Evolutionary conservation across 495 filamentous ascomycete genomes (phyloP).

Genomic region (Beverwykella pulmonaria): DNA sequence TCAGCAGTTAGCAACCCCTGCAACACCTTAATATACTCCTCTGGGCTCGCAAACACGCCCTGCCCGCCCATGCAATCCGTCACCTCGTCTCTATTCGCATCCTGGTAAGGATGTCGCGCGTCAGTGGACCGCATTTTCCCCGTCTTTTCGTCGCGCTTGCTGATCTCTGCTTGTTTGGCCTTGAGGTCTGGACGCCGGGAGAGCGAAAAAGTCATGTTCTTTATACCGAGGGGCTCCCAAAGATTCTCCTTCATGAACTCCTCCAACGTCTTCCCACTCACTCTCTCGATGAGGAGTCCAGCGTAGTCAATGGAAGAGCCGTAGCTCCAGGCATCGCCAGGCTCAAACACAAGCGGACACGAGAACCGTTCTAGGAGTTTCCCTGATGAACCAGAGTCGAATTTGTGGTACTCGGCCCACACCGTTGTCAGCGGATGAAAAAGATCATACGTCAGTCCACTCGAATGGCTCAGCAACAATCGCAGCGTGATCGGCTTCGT

Average conservation of each 20-base stretch:
- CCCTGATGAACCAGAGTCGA: too few relatives aligned
- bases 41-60: slow-evolving; percentile 54
- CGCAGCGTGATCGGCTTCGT: slow-evolving; percentile 35
- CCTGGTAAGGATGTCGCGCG: neutral
- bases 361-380: neutral
- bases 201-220: slow-evolving; percentile 50
- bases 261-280: slow-evolving; percentile 38
- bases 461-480: slow-evolving; percentile 15
- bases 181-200: slow-evolving; percentile 44
- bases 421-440: slow-evolving; percentile 7
- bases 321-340: slow-evolving; percentile 42
- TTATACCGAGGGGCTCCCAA: slow-evolving; percentile 51
- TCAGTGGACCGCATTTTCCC: slow-evolving; percentile 4
- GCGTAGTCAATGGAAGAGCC: slow-evolving; percentile 39
- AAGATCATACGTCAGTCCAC: slow-evolving; percentile 21
- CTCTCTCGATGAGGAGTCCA: slow-evolving; percentile 30
- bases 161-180: slow-evolving; percentile 25
- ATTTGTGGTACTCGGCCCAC: neutral
- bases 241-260: slow-evolving; percentile 54
- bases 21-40: slow-evolving; percentile 56
- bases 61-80: slow-evolving; percentile 55
- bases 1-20: slow-evolving; percentile 53
- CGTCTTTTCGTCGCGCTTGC: slow-evolving; percentile 39
- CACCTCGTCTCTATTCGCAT: neutral
- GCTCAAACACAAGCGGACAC: slow-evolving; percentile 44